Evolutionary conservation across 208 protist species (phyloP), one percentile per base, ranked within the genome.

Genomic region (Wallacemonas sp.): DNA sequence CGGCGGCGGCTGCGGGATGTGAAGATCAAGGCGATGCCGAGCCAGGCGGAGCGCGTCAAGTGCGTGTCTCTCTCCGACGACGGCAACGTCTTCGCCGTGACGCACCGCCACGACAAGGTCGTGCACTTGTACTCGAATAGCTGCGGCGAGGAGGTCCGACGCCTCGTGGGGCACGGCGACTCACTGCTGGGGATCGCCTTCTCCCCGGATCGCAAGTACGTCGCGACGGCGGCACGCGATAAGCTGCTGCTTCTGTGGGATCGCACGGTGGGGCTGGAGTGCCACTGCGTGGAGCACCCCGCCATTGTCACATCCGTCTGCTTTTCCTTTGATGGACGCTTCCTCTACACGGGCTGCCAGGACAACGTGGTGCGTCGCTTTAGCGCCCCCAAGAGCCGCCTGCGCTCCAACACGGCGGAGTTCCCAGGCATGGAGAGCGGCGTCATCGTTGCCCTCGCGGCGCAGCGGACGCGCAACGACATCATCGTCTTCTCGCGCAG

Each of bases 291-390:
- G 32, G 68, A 83, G 68, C 81, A 90, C 63, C 75, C 81, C 0
- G 78, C 75, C 43, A 79, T 87, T 27, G 84, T 90, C 32, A 85
- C 81, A 14, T 79, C 78, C 29, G 65, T 83, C 12, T 69, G 71
- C n/a, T 75, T 87, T 33, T 80, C 75, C 27, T 80, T 61, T 44
- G 75, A 87, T 38, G 81, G 78, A 5, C 72, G 71, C 27, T 63
- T 71, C 39, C n/a, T 91, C 23, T 88, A 84, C 67, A 80, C 74
- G 23, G 85, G 85, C 3, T 91, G 78, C 47, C 78, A 91, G 38
- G 81, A 91, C 54, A 83, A 86, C 61, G 36, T 77, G 8, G 49
- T 87, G 30, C 71, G 75, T 17, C 78, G 72, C 48, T 63, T 84
- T 19, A 74, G 69, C 11, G 55, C 63, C 16, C 74, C 76, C 14